Base-by-base conservation (phyloP, 208 protist species). In the Acanthamoeba royreba region DNA sequence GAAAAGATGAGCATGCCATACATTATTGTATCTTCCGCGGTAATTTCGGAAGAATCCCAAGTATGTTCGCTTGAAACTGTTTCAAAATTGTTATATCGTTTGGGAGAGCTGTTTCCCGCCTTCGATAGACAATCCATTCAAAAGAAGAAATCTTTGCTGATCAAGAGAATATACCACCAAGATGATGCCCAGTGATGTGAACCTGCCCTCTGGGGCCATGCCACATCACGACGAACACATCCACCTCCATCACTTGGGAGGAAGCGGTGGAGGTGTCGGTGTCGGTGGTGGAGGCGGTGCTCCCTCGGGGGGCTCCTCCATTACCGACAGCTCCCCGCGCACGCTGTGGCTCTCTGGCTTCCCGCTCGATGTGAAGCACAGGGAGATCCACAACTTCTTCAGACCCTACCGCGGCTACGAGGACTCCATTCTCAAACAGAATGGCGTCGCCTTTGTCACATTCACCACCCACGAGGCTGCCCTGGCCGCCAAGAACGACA, bases 311-410 rank as follows among this genome's bases (percentile, higher is more conserved):
- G n/a, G n/a, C n/a, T n/a, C n/a, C n/a, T n/a, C n/a, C n/a, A n/a
- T n/a, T n/a, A n/a, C n/a, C n/a, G n/a, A n/a, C n/a, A n/a, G n/a
- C n/a, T n/a, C n/a, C n/a, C n/a, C n/a, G n/a, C n/a, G 81, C 19
- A 89, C 81, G 11, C 53, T 89, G 49, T 89, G 53, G 49, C 25
- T 89, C 17, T 69, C 81, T 40, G 81, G 81, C 31, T 89, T 89
- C n/a, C 81, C 81, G 2, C 33, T 46, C 25, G 81, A 89, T 43
- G 81, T 89, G 3, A 89, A 89, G 35, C 49, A 66, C 81, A 89
- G 81, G 38, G 81, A 89, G 81, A 89, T 89, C 33, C 81, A 89
- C 81, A 89, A 89, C 49, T 52, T 89, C 81, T 89, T 89, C 25
- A 45, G 81, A 33, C 81, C 81, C 4, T 89, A 69, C 38, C 35